Evolutionary conservation across 139 green algal species (phyloP).

Genomic region (Tetraselmis striata): DNA sequence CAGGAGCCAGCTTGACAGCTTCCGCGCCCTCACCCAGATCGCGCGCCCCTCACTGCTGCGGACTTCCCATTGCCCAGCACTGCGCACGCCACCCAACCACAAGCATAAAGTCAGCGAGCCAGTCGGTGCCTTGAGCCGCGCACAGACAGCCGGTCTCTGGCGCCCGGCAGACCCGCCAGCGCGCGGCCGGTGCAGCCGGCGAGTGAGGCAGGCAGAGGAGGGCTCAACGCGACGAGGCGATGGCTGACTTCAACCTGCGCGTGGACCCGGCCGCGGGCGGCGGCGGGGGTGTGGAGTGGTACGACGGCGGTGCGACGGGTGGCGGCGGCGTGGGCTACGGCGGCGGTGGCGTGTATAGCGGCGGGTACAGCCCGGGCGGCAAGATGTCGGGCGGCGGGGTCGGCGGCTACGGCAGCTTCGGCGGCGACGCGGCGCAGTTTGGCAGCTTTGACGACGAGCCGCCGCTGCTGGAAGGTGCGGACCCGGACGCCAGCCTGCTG

Average conservation of each 20-base stretch:
- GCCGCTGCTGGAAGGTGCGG: conserved; percentile 73
- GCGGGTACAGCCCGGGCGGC: background rate
- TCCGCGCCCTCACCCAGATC: too few species aligned
- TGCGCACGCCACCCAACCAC: too few species aligned
- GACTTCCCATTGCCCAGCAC: too few species aligned
- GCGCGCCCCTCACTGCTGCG: too few species aligned
- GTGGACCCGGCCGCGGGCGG: background rate
- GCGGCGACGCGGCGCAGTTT: conserved; percentile 9
- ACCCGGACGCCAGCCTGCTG: too few species aligned
- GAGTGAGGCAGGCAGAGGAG: too few species aligned
- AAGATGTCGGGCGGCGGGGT: background rate
- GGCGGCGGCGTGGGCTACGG: conserved; percentile 7
- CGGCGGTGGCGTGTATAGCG: conserved; percentile 12
- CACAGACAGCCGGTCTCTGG: too few species aligned
- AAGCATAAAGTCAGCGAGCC: too few species aligned
- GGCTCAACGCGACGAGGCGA: background rate
- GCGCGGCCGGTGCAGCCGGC: too few species aligned
- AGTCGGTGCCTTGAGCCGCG: too few species aligned
- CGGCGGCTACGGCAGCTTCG: background rate
- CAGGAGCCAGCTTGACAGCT: too few species aligned
- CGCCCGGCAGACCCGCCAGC: too few species aligned
- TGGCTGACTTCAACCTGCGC: background rate
- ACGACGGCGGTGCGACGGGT: conserved; percentile 5
- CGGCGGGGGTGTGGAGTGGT: conserved; percentile 33
- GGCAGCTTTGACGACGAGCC: conserved; percentile 75